Evolutionary conservation across 148 eudicot species (phyloP).

Genomic region (Silene latifolia): DNA sequence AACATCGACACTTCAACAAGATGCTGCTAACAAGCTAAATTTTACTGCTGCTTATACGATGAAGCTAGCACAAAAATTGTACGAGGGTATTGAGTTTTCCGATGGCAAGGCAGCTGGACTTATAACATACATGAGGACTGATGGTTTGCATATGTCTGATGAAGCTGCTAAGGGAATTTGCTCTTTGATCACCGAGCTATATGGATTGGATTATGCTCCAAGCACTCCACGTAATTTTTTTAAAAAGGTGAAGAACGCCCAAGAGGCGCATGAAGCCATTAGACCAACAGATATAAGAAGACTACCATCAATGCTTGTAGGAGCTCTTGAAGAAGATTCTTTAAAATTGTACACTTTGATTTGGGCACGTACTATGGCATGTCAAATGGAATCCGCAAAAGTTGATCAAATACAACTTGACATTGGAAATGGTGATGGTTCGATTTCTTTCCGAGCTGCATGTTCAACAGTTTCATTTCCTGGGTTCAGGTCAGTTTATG

Average conservation of each 20-base stretch:
- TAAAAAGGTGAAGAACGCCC: conserved; percentile 92
- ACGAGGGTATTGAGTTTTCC: conserved; percentile 72
- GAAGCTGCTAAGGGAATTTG: conserved; percentile 66
- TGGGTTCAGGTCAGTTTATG: conserved; percentile 66
- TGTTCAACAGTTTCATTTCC: conserved; percentile 63
- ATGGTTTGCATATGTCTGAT: conserved; percentile 84
- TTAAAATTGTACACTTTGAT: conserved; percentile 75
- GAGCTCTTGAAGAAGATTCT: conserved; percentile 72
- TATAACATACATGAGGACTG: conserved; percentile 96
- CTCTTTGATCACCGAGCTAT: conserved; percentile 57
- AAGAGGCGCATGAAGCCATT: conserved; percentile 99
- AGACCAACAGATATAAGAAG: conserved; percentile 80
- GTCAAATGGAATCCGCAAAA: conserved; percentile 84
- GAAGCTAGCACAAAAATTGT: conserved; percentile 93
- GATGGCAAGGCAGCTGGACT: conserved; percentile 66
- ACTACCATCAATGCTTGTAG: conserved; percentile 62
- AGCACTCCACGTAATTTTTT: conserved; percentile 59
- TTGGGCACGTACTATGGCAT: conserved; percentile 92
- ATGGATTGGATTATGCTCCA: conserved; percentile 58
- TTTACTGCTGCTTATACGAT: conserved; percentile 73
- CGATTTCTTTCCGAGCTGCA: conserved; percentile 61
- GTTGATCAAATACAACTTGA: conserved; percentile 69
- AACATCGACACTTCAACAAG: conserved; percentile 97
- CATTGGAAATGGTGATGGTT: conserved; percentile 47
- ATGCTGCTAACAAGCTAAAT: conserved; percentile 84